Conservation (phyloP, 1,284 basidiomycete genomes). For the Malassezia vespertilionis region DNA sequence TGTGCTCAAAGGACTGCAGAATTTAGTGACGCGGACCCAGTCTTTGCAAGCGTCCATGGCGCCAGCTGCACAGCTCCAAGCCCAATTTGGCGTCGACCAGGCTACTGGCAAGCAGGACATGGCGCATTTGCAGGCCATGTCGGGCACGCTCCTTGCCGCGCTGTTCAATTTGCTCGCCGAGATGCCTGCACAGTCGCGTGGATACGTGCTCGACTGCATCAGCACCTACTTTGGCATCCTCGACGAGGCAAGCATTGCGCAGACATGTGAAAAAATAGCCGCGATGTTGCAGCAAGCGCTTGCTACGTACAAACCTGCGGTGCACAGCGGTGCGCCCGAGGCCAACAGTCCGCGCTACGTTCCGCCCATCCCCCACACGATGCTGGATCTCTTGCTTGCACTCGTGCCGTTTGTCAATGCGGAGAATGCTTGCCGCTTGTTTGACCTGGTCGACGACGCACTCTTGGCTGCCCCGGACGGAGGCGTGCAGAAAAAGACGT, state of each 20-base stretch:
- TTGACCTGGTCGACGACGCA: slow-evolving; percentile 53
- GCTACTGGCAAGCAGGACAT: slow-evolving; percentile 62
- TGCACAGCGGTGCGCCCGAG: slow-evolving; percentile 16
- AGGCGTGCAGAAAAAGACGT: slow-evolving; percentile 88
- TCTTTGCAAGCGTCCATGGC: slow-evolving; percentile 50
- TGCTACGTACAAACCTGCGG: slow-evolving; percentile 22
- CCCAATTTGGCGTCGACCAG: slow-evolving; percentile 53
- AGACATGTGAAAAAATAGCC: slow-evolving; percentile 70
- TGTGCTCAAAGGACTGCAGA: slow-evolving; percentile 69
- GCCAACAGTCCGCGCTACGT: slow-evolving; percentile 20
- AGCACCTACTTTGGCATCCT: slow-evolving; percentile 75
- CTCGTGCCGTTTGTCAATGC: slow-evolving; percentile 57
- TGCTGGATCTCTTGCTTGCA: slow-evolving; percentile 78
- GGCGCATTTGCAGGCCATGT: slow-evolving; percentile 63
- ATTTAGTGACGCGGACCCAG: slow-evolving; percentile 66
- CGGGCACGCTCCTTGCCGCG: slow-evolving; percentile 83
- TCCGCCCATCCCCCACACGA: slow-evolving; percentile 58
- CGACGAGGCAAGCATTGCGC: slow-evolving; percentile 54
- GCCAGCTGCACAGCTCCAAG: slow-evolving; percentile 50
- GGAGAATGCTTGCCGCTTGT: slow-evolving; percentile 28
- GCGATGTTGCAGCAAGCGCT: slow-evolving; percentile 67
- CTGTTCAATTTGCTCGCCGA: slow-evolving; percentile 93
- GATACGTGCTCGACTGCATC: slow-evolving; percentile 78
- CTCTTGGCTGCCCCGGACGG: slow-evolving; percentile 58
- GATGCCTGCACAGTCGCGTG: slow-evolving; percentile 63